Base-by-base conservation (phyloP, 2,329 filamentous ascomycete genomes). In the Cyphellophora attinorum region DNA sequence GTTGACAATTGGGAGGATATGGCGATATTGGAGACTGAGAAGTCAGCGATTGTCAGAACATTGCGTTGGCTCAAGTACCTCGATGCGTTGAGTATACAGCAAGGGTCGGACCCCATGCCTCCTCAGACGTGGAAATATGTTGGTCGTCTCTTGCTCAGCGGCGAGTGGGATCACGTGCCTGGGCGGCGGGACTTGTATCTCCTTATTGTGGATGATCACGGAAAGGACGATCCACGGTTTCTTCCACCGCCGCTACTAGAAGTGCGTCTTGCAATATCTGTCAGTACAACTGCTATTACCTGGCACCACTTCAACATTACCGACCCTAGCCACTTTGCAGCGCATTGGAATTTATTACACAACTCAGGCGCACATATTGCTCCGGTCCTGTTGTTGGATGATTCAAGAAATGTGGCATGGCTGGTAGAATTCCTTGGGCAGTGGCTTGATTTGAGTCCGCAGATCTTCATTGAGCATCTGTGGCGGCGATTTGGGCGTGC, bases 261-360 rank as follows among this genome's bases (percentile, higher is more conserved):
- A 8, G 8, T 25, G 8, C 21, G 21, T n/a, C 21, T 25, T 8
- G 21, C 21, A 25, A n/a, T 25, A 8, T 8, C n/a, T 8, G 8
- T n/a, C n/a, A 25, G 21, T n/a, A 8, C 21, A n/a, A 25, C 21
- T 8, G 21, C 8, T n/a, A 25, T 25, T n/a, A 25, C 21, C 21
- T 25, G 21, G 21, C 21, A 25, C 21, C 8, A 25, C 8, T 25
- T 25, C n/a, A 8, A 8, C n/a, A n/a, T n/a, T n/a, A n/a, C 8
- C 21, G 21, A 8, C 8, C 21, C 21, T 8, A 25, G n/a, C n/a
- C 21, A 25, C 21, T n/a, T 25, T 25, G 21, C 21, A 8, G 21
- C 21, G n/a, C 21, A 25, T n/a, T 25, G 21, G 21, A n/a, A 25
- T 25, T n/a, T 25, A 25, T n/a, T 25, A n/a, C 21, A 25, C 21